Base-by-base conservation (phyloP, 495 filamentous ascomycete genomes). In the Emericellopsis terricola region DNA sequence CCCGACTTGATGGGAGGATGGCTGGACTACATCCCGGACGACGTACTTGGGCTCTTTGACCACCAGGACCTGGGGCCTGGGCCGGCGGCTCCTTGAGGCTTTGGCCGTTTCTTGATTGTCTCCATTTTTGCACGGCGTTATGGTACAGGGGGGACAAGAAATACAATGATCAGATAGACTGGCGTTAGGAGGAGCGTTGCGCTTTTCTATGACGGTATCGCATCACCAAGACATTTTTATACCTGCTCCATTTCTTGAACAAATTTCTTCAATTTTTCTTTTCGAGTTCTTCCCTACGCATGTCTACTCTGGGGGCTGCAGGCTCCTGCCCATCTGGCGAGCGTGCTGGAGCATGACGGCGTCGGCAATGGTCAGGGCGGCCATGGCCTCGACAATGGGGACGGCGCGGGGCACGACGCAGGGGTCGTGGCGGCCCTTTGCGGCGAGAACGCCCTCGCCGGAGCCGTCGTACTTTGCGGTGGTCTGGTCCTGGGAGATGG, bases 321-420 rank as follows among this genome's bases (percentile, higher is more conserved):
- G 24, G 28, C 57, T 64, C 46, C 70, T 62, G 8, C 69, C 60
- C 3, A 54, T 56, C 38, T 73, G 59, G 36, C 86, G 61, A 11
- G 78, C 73, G 52, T 79, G 76, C 64, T 97, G 87, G 33, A 80
- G 76, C 60, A 92, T 60, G 37, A 92, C 55, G n/a, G 82, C 76
- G 59, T 97, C 89, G 65, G 94, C 87, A 19, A 97, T 56, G 8
- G 87, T 81, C 37, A 96, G 56, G 9, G 84, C 72, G 7, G 87
- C 81, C 89, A 97, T 97, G 24, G 84, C 74, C 61, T 97, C 89
- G 4, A 97, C 86, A 34, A 97, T 96, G 18, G 87, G 87, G 23
- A 97, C 77, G 9, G 89, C 89, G 29, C 89, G 68, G 11, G 89
- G 89, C 1, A 93, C 83, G 6, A 96, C 89, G 49, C 86, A 94